Evolutionary conservation across 2,329 filamentous ascomycete genomes (phyloP).

Genomic region (Arthroderma uncinatum): DNA sequence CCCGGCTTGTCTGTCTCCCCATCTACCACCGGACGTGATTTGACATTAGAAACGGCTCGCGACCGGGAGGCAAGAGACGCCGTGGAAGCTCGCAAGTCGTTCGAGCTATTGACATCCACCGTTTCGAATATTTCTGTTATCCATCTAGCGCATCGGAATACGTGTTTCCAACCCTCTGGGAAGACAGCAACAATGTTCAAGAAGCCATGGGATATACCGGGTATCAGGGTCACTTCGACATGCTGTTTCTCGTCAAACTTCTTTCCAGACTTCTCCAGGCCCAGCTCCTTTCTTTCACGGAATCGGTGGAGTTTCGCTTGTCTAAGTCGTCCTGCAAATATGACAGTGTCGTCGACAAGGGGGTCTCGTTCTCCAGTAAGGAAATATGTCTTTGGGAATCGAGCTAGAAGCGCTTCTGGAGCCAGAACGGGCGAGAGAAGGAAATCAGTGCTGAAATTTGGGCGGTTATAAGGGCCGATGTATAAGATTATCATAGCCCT

Average conservation of each 20-base stretch:
- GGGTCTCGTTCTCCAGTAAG: constrained; percentile 92
- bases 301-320: constrained; percentile 57
- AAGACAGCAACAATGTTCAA: constrained; percentile 82
- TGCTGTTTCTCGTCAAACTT: constrained; percentile 62
- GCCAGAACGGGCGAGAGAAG: constrained; percentile 81
- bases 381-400: constrained; percentile 92
- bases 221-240: constrained; percentile 73
- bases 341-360: constrained; percentile 89
- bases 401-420: constrained; percentile 67
- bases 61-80: constrained; percentile 11
- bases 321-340: constrained; percentile 81
- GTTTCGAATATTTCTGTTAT: constrained; percentile 62
- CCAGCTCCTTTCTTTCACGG: constrained; percentile 45
- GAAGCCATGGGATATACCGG: constrained; percentile 87
- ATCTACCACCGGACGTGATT: background rate
- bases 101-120: constrained; percentile 36
- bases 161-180: constrained; percentile 79
- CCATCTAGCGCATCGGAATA: constrained; percentile 68
- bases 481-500: constrained; percentile 98
- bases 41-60: background rate
- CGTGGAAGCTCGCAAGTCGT: constrained; percentile 19
- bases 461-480: constrained; percentile 82
- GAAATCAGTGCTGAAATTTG: constrained; percentile 85
- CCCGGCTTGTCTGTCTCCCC: background rate
- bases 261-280: constrained; percentile 42